Base-by-base conservation (phyloP, 225 moss, liverwort and hornwort genomes). In the Takakia lepidozioides region DNA sequence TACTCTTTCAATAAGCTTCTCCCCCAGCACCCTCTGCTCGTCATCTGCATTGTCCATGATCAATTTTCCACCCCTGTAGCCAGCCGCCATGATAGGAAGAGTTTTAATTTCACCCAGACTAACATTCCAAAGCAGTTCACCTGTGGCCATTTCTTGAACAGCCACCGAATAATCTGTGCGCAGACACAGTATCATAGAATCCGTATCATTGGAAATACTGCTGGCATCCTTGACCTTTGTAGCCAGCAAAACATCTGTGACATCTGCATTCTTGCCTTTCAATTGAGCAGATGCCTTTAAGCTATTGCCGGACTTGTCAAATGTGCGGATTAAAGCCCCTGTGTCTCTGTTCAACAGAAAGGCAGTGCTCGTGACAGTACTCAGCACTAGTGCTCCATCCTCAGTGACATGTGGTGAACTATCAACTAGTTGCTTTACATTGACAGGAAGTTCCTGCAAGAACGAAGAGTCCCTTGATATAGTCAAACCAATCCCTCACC, bases 341-440 rank as follows among this genome's bases (percentile, higher is more conserved):
- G 73, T 79, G 37, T 79, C 74, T 69, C 63, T 79, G 60, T 79
- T 67, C 27, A 79, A 38, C 37, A 79, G 49, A 32, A 70, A 79
- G 17, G 74, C 79, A 18, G 74, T 74, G 11, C 57, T 74, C 25
- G 53, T 57, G 2, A 74, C 74, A 9, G 63, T 39, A 45, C 79
- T 79, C 57, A 79, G 46, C 14, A 79, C 59, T 53, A 79, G 73
- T 38, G 66, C 56, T 49, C 79, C 79, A 46, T 79, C 73, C 19
- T 79, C 79, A 25, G 74, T 79, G 40, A 74, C 73, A 19, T 70
- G 66, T 29, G 79, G 79, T 27, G 79, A 70, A 37, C 48, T 70
- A 43, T 57, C 74, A 25, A 79, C 46, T 40, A 79, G 46, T 51
- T 63, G 54, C 60, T 74, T 70, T n/a, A 74, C 37, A n/a, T 66